These are phyloP conservation scores for Skeletonema marinoi DNA, from an alignment of 108 stramenopile species.

Conservation along the genomic window DNA sequence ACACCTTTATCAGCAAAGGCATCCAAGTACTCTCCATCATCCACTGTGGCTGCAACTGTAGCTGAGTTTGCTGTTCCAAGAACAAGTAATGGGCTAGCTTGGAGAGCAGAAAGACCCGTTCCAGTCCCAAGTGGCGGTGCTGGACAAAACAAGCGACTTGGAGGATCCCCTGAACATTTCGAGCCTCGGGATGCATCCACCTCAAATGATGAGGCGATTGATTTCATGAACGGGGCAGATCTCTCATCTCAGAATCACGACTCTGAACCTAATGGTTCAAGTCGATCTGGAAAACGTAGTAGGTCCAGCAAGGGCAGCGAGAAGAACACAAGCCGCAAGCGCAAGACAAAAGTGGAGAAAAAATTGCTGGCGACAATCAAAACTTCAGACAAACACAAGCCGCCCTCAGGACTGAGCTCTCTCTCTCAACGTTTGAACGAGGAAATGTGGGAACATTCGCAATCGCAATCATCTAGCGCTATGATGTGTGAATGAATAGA, in stretches of 20 bases:
- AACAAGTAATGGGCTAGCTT: background rate
- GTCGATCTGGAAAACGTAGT: background rate
- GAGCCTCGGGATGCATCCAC: background rate
- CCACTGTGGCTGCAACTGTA: conserved; percentile 37
- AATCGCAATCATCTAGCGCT: background rate
- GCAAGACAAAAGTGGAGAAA: conserved; percentile 30
- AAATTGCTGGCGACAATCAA: conserved; percentile 27
- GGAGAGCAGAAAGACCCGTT: conserved; percentile 24
- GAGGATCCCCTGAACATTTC: conserved; percentile 1
- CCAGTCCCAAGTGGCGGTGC: conserved; percentile 19
- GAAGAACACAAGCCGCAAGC: background rate
- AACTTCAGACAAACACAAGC: conserved; percentile 20
- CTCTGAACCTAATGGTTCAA: background rate
- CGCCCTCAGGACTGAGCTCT: conserved; percentile 27
- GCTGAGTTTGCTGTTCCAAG: conserved; percentile 8
- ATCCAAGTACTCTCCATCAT: conserved; percentile 21
- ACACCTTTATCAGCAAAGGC: background rate
- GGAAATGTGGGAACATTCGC: conserved; percentile 30
- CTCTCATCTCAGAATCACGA: background rate
- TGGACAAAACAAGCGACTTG: conserved; percentile 45
- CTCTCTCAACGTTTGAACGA: conserved; percentile 28
- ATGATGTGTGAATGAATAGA: background rate
- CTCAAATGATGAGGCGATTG: background rate
- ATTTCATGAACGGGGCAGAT: background rate
- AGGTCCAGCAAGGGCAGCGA: background rate